Evolutionary conservation across 2,329 filamentous ascomycete species (phyloP).

Genomic region (Fusarium sp.): DNA sequence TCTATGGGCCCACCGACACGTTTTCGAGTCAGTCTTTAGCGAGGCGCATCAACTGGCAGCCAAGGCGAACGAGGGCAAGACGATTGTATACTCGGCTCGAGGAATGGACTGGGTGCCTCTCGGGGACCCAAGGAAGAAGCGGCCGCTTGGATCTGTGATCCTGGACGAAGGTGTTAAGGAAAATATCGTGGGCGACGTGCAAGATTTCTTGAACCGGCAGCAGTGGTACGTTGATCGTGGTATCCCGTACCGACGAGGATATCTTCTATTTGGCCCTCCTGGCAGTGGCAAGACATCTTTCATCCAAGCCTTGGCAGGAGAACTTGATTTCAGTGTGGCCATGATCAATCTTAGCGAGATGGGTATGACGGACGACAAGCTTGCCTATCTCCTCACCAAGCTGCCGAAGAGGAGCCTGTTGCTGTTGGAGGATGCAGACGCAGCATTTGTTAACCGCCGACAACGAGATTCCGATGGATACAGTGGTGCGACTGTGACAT

Average conservation of each 20-base stretch:
- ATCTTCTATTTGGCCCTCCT: conserved; percentile 88
- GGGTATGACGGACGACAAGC: conserved; percentile 88
- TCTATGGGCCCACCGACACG: conserved; percentile 86
- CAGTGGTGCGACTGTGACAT: conserved; percentile 88
- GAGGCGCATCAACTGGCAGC: conserved; percentile 87
- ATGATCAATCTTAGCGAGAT: conserved; percentile 92
- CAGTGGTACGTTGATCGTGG: conserved; percentile 96
- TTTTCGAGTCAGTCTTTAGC: conserved; percentile 90
- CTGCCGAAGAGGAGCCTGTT: conserved; percentile 85
- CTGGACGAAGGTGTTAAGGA: conserved; percentile 87
- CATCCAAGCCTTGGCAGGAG: conserved; percentile 93
- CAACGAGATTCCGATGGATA: conserved; percentile 86
- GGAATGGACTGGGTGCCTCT: conserved; percentile 88
- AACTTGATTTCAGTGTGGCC: conserved; percentile 91
- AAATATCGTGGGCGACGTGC: conserved; percentile 81
- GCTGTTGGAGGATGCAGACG: conserved; percentile 90
- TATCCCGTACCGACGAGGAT: conserved; percentile 91
- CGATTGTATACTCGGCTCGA: conserved; percentile 87
- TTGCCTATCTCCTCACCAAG: conserved; percentile 88
- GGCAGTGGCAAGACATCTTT: conserved; percentile 96
- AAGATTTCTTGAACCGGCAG: conserved; percentile 81
- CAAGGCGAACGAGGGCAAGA: conserved; percentile 89
- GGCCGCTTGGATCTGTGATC: conserved; percentile 89
- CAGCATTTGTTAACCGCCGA: conserved; percentile 86
- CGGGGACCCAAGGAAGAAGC: conserved; percentile 85